These are phyloP conservation scores for Mycena crocata DNA, from an alignment of 768 basidiomycete species.

Conservation along the genomic window DNA sequence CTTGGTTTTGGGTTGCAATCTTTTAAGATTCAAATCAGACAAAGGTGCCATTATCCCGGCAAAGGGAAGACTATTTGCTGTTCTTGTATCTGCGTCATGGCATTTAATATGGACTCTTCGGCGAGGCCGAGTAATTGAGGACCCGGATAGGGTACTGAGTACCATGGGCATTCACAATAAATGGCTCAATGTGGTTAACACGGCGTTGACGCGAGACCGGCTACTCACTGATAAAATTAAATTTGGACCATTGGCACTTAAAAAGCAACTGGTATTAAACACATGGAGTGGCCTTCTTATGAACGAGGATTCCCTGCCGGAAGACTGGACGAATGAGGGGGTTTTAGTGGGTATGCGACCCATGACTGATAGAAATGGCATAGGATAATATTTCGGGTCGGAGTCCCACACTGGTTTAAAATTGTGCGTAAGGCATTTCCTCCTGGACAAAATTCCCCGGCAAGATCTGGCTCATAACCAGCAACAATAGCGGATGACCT, in stretches of 20 bases:
- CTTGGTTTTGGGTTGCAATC: conserved; percentile 3
- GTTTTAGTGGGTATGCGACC: neutral
- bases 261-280: neutral
- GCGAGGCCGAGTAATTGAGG: neutral
- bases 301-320: no score
- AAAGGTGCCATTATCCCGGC: neutral
- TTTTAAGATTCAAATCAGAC: neutral
- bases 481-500: no score
- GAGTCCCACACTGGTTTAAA: neutral
- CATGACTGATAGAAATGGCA: neutral
- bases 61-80: neutral
- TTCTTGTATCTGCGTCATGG: neutral
- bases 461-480: no score
- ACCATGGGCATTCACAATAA: neutral
- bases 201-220: neutral
- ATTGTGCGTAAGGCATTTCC: no score
- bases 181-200: neutral
- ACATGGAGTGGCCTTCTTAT: neutral
- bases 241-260: neutral
- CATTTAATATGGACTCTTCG: neutral
- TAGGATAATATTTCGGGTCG: neutral
- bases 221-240: neutral
- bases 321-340: no score
- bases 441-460: no score
- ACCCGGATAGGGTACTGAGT: neutral